Evolutionary conservation across 2,329 filamentous ascomycete genomes (phyloP), one percentile per base, ranked within the genome.

Genomic region (Aspergillus quadrilineatus): DNA sequence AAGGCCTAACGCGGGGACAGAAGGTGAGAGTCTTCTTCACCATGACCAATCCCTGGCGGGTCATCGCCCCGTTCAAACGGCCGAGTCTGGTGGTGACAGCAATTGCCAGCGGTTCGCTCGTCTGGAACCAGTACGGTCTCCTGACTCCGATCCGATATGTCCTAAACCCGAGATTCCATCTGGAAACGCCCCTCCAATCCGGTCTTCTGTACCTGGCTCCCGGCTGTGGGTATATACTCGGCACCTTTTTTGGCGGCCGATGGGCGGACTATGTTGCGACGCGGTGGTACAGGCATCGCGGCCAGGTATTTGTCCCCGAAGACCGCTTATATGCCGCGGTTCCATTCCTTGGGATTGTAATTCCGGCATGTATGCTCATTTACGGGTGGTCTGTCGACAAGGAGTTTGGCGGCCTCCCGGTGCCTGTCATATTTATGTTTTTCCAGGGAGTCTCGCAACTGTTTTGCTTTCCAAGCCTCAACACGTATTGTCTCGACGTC

Each of bases 401-500:
- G 60, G 67, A 71, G 7, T 77, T 80, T 1, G 83, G 83, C 1
- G 83, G 82, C 0, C 75, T 86, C 2, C 75, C 82, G 0, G 66
- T 77, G 4, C 89, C 88, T 0, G 86, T 91, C 2, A 79, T 91
- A 6, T 83, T 85, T 64, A 86, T 92, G 79, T 92, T 92, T 67
- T 58, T 88, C 2, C 88, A 92, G 66, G 89, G 89, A 1, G 80
- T 91, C 0, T 87, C 85, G 0, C 88, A 92, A 70, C 75, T 92
- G 5, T 89, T 90, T 67, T 89, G 87, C 64, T 92, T 91, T 66
- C 88, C 88, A 0, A 85, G 82, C 47, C 70, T 92, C 59, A 92
- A 92, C 69, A 89, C 89, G 0, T 92, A 94, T 73, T 92, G 89
- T 69, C 74, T 94, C 41, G 89, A 94, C 69, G 89, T 93, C 10